Evolutionary conservation across 176 grass and related monocot genomes (phyloP).

Genomic region (Olyra latifolia): DNA sequence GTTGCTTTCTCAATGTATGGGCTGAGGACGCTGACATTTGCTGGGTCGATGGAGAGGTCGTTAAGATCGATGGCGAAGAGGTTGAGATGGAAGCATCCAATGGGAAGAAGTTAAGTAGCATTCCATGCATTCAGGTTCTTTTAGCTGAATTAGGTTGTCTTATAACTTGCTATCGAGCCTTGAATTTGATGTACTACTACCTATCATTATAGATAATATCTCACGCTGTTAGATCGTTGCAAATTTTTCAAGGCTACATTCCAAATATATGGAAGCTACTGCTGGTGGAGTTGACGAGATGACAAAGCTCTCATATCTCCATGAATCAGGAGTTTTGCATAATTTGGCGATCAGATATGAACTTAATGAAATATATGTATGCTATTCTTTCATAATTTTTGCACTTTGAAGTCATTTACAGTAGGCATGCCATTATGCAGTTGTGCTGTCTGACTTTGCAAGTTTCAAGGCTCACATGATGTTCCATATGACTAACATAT

Average conservation of each 20-base stretch:
- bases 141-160: background rate
- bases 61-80: constrained; percentile 84
- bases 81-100: constrained; percentile 62
- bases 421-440: background rate
- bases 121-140: background rate
- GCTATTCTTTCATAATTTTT: constrained; percentile 13
- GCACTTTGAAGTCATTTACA: constrained; percentile 6
- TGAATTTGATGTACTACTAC: constrained; percentile 15
- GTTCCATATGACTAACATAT: constrained; percentile 3
- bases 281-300: constrained; percentile 97
- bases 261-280: constrained; percentile 96
- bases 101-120: constrained; percentile 69
- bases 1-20: no score
- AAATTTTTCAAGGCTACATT: constrained; percentile 85
- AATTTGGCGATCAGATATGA: constrained; percentile 90
- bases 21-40: constrained; percentile 60
- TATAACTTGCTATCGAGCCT: background rate
- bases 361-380: constrained; percentile 99
- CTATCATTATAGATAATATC: background rate
- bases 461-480: background rate
- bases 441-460: constrained; percentile 14
- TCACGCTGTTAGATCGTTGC: constrained; percentile 53
- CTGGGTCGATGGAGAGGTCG: constrained; percentile 90
- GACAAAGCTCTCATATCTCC: constrained; percentile 97
- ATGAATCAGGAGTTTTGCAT: constrained; percentile 92